These are phyloP conservation scores for Exophiala mesophila DNA, from an alignment of 2,329 filamentous ascomycete genomes.

Conservation along the genomic window DNA sequence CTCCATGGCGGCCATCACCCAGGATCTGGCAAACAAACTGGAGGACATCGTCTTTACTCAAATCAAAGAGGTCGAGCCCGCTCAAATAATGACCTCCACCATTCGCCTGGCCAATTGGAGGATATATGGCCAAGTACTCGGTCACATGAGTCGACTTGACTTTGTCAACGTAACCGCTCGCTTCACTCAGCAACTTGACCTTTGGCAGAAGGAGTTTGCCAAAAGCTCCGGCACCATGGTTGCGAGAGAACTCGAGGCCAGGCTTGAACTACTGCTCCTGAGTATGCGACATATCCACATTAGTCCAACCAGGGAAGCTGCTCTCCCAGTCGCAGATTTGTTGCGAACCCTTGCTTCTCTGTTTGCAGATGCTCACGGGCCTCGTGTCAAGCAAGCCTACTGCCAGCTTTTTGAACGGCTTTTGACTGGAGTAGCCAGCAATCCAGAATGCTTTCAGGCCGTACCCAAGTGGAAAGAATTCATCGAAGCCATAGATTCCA, in stretches of 20 bases:
- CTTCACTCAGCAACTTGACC: constrained; percentile 76
- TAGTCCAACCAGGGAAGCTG: constrained; percentile 63
- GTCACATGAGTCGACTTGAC: constrained; percentile 92
- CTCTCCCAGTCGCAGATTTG: constrained; percentile 62
- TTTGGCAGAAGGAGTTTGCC: constrained; percentile 68
- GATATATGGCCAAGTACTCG: constrained; percentile 84
- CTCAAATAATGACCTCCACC: constrained; percentile 64
- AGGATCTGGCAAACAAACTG: constrained; percentile 88
- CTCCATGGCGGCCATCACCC: constrained; percentile 71
- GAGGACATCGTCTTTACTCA: constrained; percentile 97
- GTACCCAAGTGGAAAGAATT: constrained; percentile 84
- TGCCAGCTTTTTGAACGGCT: constrained; percentile 87
- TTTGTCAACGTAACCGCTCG: constrained; percentile 78
- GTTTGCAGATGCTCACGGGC: constrained; percentile 80
- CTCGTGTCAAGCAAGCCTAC: constrained; percentile 86
- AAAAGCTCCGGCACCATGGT: constrained; percentile 56
- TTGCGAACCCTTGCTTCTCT: constrained; percentile 74
- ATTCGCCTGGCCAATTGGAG: constrained; percentile 93
- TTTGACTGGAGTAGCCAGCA: constrained; percentile 79
- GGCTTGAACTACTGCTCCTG: constrained; percentile 78
- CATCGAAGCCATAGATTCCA: constrained; percentile 69
- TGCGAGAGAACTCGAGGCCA: constrained; percentile 67
- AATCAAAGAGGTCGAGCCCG: constrained; percentile 79
- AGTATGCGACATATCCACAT: constrained; percentile 89
- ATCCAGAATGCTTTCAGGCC: constrained; percentile 70